These are phyloP conservation scores for Cryptosporidium parvum DNA, from an alignment of 169 alveolate genomes.

Conservation along the genomic window DNA sequence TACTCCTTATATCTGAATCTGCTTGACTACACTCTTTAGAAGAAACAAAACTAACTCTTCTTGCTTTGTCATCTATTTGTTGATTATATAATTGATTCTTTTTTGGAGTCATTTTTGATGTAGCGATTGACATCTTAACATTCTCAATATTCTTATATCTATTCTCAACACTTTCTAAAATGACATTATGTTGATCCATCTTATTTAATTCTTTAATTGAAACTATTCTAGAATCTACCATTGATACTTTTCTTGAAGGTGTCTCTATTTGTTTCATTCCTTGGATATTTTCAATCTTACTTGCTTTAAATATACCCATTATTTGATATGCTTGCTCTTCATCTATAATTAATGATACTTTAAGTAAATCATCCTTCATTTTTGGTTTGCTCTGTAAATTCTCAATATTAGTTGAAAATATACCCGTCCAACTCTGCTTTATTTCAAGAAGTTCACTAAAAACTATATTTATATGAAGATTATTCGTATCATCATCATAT, in stretches of 20 bases:
- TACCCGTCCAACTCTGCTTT: slow-evolving; percentile 68
- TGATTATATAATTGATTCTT: background rate
- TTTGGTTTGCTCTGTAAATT: background rate
- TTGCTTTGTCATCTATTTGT: slow-evolving; percentile 7
- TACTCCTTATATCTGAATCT: background rate
- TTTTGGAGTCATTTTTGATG: slow-evolving; percentile 7
- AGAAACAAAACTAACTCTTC: slow-evolving; percentile 57
- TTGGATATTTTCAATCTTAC: slow-evolving; percentile 50
- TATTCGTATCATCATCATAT: slow-evolving; percentile 5
- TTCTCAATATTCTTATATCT: slow-evolving; percentile 3
- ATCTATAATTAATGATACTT: slow-evolving; percentile 8
- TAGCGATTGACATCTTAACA: slow-evolving; percentile 55
- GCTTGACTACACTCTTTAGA: slow-evolving; percentile 33
- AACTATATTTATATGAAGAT: slow-evolving; percentile 23
- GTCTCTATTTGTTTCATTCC: slow-evolving; percentile 47
- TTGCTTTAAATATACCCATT: slow-evolving; percentile 62
- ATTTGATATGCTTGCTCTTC: slow-evolving; percentile 68
- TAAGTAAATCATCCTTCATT: slow-evolving; percentile 20
- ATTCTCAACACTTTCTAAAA: slow-evolving; percentile 33
- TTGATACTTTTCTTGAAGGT: slow-evolving; percentile 60
- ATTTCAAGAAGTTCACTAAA: slow-evolving; percentile 54
- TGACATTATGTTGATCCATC: background rate
- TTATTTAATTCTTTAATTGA: slow-evolving; percentile 1
- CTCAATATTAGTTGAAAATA: slow-evolving; percentile 39
- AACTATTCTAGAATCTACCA: slow-evolving; percentile 51